Evolutionary conservation across 768 basidiomycete genomes (phyloP), one percentile per base, ranked within the genome.

Genomic region (Mycena filopes): DNA sequence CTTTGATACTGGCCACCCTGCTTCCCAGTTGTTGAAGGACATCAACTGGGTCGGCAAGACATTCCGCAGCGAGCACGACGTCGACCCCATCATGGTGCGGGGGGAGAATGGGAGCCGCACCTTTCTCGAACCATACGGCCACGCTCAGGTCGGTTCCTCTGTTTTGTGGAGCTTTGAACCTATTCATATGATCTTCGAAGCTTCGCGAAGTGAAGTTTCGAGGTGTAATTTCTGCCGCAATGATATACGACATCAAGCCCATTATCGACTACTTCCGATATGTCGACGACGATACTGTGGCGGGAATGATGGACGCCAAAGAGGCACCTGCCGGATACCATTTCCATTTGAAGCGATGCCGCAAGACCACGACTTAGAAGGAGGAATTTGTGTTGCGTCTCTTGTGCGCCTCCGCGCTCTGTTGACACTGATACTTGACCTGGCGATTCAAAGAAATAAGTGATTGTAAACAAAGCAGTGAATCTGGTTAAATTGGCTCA

Each of bases 231-330:
- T 57, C 55, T 4, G 63, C 63, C 9, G 38, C 63, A 16, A 51
- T 64, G 63, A 42, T 57, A 11, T 64, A 64, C 62, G 62, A 64
- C 28, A 41, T 23, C 10, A 49, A 43, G 16, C 55, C 62, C 2
- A 38, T 64, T 13, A 64, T 64, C 38, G 62, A 57, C 55, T 36
- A 65, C 15, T 65, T 65, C 41, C 55, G 63, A 1, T 65, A 54
- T 16, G 63, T 65, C 31, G n/a, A 59, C 28, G 50, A 58, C 43
- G 23, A 58, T 36, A 65, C 50, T 1, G 56, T 59, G 10, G 63
- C 63, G 5, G 48, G 47, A n/a, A 38, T 46, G 31, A 65, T 65
- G 63, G 56, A 65, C n/a, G 1, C 21, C 2, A 54, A 59, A 26
- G 25, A 18, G 10, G 31, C n/a, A 18, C 49, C 63, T 21, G 20